Evolutionary conservation across 2,329 filamentous ascomycete genomes (phyloP).

Genomic region (Paraphaeosphaeria sporulosa): DNA sequence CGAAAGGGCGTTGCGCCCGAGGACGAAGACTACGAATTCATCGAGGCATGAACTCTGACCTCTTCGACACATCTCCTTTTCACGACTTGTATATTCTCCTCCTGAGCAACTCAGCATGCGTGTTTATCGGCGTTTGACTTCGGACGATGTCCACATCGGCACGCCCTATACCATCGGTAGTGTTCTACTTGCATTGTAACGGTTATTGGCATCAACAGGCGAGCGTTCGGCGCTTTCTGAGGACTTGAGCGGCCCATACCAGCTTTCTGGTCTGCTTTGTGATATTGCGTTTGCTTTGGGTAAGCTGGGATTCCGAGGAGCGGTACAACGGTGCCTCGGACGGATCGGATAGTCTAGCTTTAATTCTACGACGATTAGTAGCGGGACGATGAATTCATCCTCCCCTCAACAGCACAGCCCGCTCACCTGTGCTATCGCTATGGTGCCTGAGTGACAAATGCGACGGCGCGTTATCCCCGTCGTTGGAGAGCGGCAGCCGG

Average conservation of each 20-base stretch:
- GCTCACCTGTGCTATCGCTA: neutral
- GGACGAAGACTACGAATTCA: slow-evolving; percentile 53
- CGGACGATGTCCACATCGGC: slow-evolving; percentile 25
- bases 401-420: slow-evolving; percentile 26
- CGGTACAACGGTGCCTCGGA: neutral
- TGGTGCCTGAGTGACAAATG: neutral
- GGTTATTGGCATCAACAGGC: slow-evolving; percentile 50
- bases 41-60: slow-evolving; percentile 37
- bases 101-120: slow-evolving; percentile 32
- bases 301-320: neutral
- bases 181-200: slow-evolving; percentile 38
- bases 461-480: slow-evolving; percentile 16
- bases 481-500: slow-evolving; percentile 1
- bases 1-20: slow-evolving; percentile 43
- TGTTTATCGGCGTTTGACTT: slow-evolving; percentile 31
- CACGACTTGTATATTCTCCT: slow-evolving; percentile 15
- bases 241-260: slow-evolving; percentile 51
- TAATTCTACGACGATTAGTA: slow-evolving; percentile 13
- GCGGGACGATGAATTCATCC: slow-evolving; percentile 44
- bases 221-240: slow-evolving; percentile 52
- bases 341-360: slow-evolving; percentile 20
- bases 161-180: slow-evolving; percentile 28
- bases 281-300: slow-evolving; percentile 17
- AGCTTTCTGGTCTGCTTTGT: slow-evolving; percentile 35
- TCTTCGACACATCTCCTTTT: slow-evolving; percentile 17